phyloP scores from a whole-genome alignment of 1,139 yeast species.

The Suhomyces taliae region DNA sequence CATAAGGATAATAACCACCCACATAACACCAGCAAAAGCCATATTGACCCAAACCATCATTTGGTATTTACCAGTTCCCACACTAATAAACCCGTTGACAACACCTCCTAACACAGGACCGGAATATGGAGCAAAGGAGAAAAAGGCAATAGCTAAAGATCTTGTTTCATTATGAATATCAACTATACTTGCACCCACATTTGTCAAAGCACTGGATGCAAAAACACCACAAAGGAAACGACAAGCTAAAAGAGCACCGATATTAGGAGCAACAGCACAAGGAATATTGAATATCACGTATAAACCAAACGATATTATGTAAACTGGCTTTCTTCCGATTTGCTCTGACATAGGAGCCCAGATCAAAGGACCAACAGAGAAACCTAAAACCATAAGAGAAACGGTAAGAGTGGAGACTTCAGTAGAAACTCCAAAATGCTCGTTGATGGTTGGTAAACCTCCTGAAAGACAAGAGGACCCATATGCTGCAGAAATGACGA shows the following conservation, averaged over 20 bases:
- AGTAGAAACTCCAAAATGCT: conserved; percentile 62
- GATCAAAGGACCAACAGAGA: conserved; percentile 80
- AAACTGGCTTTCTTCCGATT: conserved; percentile 84
- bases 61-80: conserved; percentile 65
- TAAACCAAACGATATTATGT: conserved; percentile 69
- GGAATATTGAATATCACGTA: conserved; percentile 84
- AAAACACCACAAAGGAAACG: conserved; percentile 87
- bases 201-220: conserved; percentile 77
- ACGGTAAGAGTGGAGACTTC: conserved; percentile 81
- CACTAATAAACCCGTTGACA: conserved; percentile 81
- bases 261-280: conserved; percentile 82
- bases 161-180: conserved; percentile 80
- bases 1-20: conserved; percentile 59
- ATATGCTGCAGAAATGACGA: conserved; percentile 84
- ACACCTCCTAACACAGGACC: conserved; percentile 94
- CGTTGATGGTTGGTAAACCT: conserved; percentile 64
- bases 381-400: conserved; percentile 87
- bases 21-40: conserved; percentile 86
- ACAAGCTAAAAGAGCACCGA: conserved; percentile 76
- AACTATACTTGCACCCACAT: conserved; percentile 89
- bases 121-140: conserved; percentile 89
- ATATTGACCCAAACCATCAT: conserved; percentile 85
- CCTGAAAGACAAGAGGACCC: conserved; percentile 92
- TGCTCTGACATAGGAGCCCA: conserved; percentile 92
- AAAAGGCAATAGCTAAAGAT: conserved; percentile 87